Conservation (phyloP, 305 asterid species). For the Coffea humblotiana region DNA sequence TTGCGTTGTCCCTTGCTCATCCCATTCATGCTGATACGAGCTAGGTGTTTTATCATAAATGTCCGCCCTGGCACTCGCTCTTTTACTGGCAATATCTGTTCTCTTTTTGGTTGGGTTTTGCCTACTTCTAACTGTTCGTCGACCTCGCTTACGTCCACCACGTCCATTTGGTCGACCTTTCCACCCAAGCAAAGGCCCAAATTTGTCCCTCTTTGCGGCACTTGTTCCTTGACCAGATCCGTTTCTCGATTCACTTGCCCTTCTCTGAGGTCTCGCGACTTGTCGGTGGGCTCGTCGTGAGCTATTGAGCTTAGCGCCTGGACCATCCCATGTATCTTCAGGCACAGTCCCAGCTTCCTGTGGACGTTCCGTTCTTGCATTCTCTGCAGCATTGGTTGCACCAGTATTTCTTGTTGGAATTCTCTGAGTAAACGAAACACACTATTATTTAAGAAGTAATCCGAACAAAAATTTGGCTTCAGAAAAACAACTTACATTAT, state of each 20-base stretch:
- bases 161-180: constrained; percentile 47
- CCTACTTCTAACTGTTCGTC: constrained; percentile 41
- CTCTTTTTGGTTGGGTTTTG: constrained; percentile 40
- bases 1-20: constrained; percentile 34
- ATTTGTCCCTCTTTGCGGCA: constrained; percentile 29
- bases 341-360: constrained; percentile 34
- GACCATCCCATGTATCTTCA: constrained; percentile 37
- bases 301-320: constrained; percentile 28
- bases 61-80: constrained; percentile 11
- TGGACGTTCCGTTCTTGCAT: constrained; percentile 19
- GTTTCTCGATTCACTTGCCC: constrained; percentile 28
- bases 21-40: constrained; percentile 37
- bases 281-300: constrained; percentile 59
- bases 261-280: constrained; percentile 49
- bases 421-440: constrained; percentile 36
- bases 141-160: constrained; percentile 52
- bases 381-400: constrained; percentile 30
- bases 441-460: background rate
- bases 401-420: constrained; percentile 38
- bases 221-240: constrained; percentile 28
- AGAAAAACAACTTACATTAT: background rate
- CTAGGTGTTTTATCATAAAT: constrained; percentile 28
- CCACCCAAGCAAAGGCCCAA: constrained; percentile 43
- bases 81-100: constrained; percentile 10
- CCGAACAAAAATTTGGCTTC: background rate